Base-by-base conservation (phyloP, 768 basidiomycete genomes). In the Suillus subaureus region DNA sequence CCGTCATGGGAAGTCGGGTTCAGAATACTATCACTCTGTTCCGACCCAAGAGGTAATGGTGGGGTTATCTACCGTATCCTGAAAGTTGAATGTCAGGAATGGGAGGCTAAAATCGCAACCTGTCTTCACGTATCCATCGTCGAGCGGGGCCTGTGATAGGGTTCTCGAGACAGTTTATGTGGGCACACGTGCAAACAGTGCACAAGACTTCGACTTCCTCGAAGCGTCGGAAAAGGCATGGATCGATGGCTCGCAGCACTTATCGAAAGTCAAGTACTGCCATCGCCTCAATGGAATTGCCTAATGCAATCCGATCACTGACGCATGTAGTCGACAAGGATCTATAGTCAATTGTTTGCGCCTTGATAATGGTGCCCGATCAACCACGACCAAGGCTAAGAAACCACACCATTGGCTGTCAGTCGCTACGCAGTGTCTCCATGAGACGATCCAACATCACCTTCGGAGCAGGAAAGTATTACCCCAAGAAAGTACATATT, bases 171-270 rank as follows among this genome's bases (percentile, higher is more conserved):
- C 31, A n/a, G 33, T 33, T 31, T 28, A 31, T 39, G 37, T 57
- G 37, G 55, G 8, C 18, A 26, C 57, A 58, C 57, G 57, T 58
- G 57, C 37, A 58, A 58, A 18, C 57, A 58, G 40, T 58, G 57
- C 40, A 39, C 39, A 40, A 40, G 57, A 40, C 57, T 58, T 58
- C 26, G 39, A 58, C 39, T 58, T 58, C 57, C 39, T 18, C 57
- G 26, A 26, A 40, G 28, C 39, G 37, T 58, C 57, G 57, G 39
- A 58, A 58, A 58, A 39, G 57, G 57, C 26, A 23, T 26, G 57
- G 57, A 58, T 58, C 57, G 21, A 55, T 55, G 12, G 21, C 54
- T 55, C 33, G 54, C 54, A 55, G 35, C 39, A 58, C 26, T 58
- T 26, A 40, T 40, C 57, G 23, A 28, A 7, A 55, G 6, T 21